Evolutionary conservation across 768 basidiomycete genomes (phyloP).

Genomic region (Auricularia sp.): DNA sequence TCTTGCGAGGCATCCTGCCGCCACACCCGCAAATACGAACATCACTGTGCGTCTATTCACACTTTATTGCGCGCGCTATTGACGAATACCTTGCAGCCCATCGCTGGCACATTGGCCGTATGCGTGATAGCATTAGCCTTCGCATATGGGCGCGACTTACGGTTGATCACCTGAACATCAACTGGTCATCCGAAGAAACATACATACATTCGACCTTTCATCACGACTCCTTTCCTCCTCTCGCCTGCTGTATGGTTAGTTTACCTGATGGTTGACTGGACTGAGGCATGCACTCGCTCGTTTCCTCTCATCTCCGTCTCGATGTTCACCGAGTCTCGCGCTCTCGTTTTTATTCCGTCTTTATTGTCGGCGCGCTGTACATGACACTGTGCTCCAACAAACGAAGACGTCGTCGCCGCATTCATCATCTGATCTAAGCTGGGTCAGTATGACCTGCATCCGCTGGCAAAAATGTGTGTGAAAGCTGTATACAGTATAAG

Average conservation of each 20-base stretch:
- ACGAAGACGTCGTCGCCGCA: no score
- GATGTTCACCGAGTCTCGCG: no score
- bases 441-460: no score
- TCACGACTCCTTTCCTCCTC: background rate
- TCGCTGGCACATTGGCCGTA: background rate
- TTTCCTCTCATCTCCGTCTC: background rate
- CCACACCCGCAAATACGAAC: background rate
- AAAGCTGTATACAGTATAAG: no score
- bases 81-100: background rate
- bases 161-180: background rate
- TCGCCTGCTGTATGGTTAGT: background rate
- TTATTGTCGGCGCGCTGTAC: background rate
- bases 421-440: no score
- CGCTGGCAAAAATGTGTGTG: no score
- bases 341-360: background rate
- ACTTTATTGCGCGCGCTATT: background rate
- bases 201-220: background rate
- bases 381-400: background rate
- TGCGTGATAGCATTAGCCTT: background rate
- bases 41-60: background rate
- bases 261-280: background rate
- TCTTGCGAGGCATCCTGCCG: background rate
- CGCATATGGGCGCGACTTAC: conserved; percentile 1
- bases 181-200: background rate
- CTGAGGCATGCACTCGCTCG: background rate